Evolutionary conservation across 2,329 filamentous ascomycete species (phyloP).

Genomic region (Tetracladium maxilliforme): DNA sequence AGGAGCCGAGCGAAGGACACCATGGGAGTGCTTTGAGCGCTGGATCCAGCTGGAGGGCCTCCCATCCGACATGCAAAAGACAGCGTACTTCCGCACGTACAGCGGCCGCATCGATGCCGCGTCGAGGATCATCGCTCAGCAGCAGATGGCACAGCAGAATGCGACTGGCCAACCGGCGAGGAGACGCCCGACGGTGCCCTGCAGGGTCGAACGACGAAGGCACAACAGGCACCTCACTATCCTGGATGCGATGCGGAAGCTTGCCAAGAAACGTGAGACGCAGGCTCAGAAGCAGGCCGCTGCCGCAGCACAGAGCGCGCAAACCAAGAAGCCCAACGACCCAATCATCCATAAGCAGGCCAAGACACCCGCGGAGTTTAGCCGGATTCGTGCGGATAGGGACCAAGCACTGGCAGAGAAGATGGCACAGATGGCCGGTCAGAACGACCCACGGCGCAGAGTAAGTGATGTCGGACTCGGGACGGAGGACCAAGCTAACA

Average conservation of each 20-base stretch:
- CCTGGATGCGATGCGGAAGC: slow-evolving; percentile 87
- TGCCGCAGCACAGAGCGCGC: slow-evolving; percentile 43
- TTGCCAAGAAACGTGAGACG: slow-evolving; percentile 87
- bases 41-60: slow-evolving; percentile 89
- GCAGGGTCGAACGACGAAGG: slow-evolving; percentile 74
- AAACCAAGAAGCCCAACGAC: slow-evolving; percentile 33
- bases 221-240: slow-evolving; percentile 78
- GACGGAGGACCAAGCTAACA: too few relatives aligned
- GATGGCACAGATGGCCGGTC: slow-evolving; percentile 28
- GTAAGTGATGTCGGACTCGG: too few relatives aligned
- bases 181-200: slow-evolving; percentile 59
- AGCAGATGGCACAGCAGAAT: slow-evolving; percentile 13
- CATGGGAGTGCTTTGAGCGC: slow-evolving; percentile 97
- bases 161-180: slow-evolving; percentile 29
- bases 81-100: slow-evolving; percentile 77
- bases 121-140: slow-evolving; percentile 25
- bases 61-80: slow-evolving; percentile 87
- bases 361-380: slow-evolving; percentile 82
- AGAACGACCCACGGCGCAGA: slow-evolving; percentile 30
- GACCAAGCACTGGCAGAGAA: slow-evolving; percentile 54
- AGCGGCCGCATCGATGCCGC: slow-evolving; percentile 44
- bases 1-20: slow-evolving; percentile 76
- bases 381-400: slow-evolving; percentile 72
- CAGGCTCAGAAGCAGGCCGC: slow-evolving; percentile 79
- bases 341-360: slow-evolving; percentile 39